A percentile compares a stretch with the other conserved stretches of the same genome.
Evolutionary conservation across 1,139 yeast species (phyloP).

Genomic region (Diutina siamensis): DNA sequence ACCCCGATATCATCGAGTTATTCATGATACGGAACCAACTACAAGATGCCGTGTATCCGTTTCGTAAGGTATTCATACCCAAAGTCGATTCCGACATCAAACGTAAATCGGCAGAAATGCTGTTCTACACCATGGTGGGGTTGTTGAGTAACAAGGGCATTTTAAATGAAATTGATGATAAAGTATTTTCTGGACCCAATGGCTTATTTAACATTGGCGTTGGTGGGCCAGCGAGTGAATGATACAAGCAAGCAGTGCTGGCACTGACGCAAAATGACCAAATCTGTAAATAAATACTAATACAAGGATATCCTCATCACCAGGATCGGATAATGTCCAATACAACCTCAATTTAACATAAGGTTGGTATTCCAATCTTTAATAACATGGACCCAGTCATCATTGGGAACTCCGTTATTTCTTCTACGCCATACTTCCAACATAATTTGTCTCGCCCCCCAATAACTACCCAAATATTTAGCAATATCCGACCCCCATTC

Average conservation of each 20-base stretch:
- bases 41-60: neutral
- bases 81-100: neutral
- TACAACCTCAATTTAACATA: constrained; percentile 47
- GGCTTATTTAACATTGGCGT: neutral
- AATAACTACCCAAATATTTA: constrained; percentile 66
- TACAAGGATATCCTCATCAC: too few species aligned
- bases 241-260: neutral
- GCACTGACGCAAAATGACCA: too few species aligned
- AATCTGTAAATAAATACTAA: too few species aligned
- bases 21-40: neutral
- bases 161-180: neutral
- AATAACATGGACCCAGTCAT: constrained; percentile 70
- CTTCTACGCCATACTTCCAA: constrained; percentile 79
- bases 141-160: neutral
- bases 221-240: neutral
- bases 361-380: constrained; percentile 80
- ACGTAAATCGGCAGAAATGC: neutral
- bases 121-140: neutral
- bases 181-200: neutral
- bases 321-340: too few species aligned
- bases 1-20: neutral
- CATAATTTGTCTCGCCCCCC: constrained; percentile 80
- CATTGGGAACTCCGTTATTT: constrained; percentile 42
- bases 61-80: neutral
- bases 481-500: constrained; percentile 78